Conservation (phyloP, 164 flowering plant species). For the Akebia trifoliata region DNA sequence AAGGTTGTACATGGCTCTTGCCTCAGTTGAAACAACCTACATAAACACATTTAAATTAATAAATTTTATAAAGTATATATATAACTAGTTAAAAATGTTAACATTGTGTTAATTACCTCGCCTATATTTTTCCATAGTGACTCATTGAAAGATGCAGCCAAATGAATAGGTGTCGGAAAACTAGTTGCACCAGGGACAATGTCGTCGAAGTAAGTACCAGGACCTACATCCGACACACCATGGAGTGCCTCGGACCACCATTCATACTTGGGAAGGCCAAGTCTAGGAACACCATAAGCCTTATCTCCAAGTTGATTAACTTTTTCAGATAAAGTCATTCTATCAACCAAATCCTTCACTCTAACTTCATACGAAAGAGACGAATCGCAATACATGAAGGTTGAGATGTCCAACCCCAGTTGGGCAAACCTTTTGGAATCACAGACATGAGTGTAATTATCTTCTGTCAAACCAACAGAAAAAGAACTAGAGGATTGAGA, state of each 20-base stretch:
- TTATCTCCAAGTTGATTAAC: neutral
- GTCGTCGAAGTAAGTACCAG: slow-evolving; percentile 12
- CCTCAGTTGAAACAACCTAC: slow-evolving; percentile 19
- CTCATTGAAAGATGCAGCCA: slow-evolving; percentile 29
- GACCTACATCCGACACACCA: slow-evolving; percentile 27
- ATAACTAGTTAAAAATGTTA: neutral
- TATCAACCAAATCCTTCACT: slow-evolving; percentile 1
- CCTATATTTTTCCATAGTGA: slow-evolving; percentile 28
- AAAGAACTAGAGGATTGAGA: no score
- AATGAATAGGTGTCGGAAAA: slow-evolving; percentile 25
- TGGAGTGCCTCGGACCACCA: slow-evolving; percentile 30
- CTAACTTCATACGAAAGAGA: neutral
- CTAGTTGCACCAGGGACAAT: slow-evolving; percentile 28
- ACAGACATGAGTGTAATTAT: neutral
- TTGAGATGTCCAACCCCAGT: slow-evolving; percentile 1
- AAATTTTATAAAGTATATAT: neutral
- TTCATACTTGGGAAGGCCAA: neutral
- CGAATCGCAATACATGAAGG: neutral
- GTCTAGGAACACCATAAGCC: neutral
- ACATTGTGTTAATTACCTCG: slow-evolving; percentile 11
- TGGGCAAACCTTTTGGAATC: neutral
- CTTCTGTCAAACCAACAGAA: no score
- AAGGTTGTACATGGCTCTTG: slow-evolving; percentile 10
- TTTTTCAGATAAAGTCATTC: neutral
- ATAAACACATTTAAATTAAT: neutral